Evolutionary conservation across 768 basidiomycete species (phyloP).

Genomic region (Macrolepiota dolichaula): DNA sequence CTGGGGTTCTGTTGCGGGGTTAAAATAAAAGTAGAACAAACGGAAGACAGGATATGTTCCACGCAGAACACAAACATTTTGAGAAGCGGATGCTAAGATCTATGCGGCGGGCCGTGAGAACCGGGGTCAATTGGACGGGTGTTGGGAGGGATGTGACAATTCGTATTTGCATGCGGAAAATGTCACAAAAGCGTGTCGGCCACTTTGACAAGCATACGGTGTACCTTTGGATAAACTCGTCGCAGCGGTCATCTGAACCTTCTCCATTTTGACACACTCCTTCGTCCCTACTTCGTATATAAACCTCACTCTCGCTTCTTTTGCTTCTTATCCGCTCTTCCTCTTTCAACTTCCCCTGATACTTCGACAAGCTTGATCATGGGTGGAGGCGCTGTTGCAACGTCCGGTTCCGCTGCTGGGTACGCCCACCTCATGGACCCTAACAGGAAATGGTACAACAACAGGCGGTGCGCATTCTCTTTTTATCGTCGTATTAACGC

Average conservation of each 20-base stretch:
- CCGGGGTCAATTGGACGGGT: background rate
- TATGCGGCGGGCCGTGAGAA: conserved; percentile 11
- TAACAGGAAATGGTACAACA: conserved; percentile 72
- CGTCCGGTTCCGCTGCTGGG: conserved; percentile 27
- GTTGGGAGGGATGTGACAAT: background rate
- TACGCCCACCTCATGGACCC: conserved; percentile 61
- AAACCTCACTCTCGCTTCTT: conserved; percentile 22
- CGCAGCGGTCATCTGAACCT: conserved; percentile 30
- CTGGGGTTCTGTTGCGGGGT: background rate
- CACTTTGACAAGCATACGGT: conserved; percentile 16
- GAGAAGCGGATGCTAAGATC: conserved; percentile 6
- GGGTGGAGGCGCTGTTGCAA: conserved; percentile 49
- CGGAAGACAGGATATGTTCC: background rate
- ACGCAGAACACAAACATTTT: background rate
- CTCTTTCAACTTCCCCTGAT: conserved; percentile 20
- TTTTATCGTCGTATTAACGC: background rate
- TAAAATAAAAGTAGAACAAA: background rate
- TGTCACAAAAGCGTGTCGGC: background rate
- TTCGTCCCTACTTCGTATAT: conserved; percentile 25
- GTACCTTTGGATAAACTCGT: conserved; percentile 43
- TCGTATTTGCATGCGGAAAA: background rate
- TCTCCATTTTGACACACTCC: conserved; percentile 18
- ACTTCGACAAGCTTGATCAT: conserved; percentile 33
- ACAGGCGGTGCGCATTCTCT: conserved; percentile 49
- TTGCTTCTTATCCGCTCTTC: conserved; percentile 28